Percentiles rank a stretch among this genome's conserved stretches.
phyloP scores from a whole-genome alignment of 768 basidiomycete genomes.

The Xerocomellus intermedius region DNA sequence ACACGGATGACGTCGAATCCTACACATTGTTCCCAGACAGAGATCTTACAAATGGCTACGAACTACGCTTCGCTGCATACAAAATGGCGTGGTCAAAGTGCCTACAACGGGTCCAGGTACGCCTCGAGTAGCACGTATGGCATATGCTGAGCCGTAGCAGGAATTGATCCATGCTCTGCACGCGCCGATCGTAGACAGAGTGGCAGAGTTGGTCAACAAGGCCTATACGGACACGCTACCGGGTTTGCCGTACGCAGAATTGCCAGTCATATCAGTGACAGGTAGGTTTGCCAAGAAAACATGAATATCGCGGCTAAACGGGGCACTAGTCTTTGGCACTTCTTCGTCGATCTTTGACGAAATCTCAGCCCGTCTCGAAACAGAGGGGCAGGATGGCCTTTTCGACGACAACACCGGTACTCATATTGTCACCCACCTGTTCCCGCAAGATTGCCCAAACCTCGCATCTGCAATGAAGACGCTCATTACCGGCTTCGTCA shows the following conservation, averaged over 20 bases:
- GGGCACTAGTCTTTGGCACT: constrained; percentile 40
- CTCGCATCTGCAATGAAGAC: constrained; percentile 52
- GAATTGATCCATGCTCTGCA: constrained; percentile 47
- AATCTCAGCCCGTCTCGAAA: constrained; percentile 38
- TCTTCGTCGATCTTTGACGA: constrained; percentile 48
- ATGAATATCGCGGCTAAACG: constrained; percentile 1
- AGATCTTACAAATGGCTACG: constrained; percentile 32
- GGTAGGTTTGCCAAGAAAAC: constrained; percentile 36
- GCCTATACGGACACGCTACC: constrained; percentile 49
- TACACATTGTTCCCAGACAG: constrained; percentile 32
- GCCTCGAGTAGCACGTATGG: constrained; percentile 11
- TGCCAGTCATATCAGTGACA: constrained; percentile 58
- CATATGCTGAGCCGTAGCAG: constrained; percentile 29
- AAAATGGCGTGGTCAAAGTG: constrained; percentile 58
- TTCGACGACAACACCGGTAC: constrained; percentile 16
- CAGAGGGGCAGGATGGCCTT: constrained; percentile 22
- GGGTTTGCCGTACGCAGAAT: constrained; percentile 57
- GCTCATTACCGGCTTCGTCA: constrained; percentile 53
- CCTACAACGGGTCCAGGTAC: constrained; percentile 53
- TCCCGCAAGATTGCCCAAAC: constrained; percentile 57
- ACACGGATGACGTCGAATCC: constrained; percentile 12
- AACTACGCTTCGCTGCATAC: constrained; percentile 53
- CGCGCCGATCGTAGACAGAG: constrained; percentile 43
- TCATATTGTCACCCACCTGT: constrained; percentile 47
- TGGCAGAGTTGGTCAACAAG: constrained; percentile 42